phyloP scores from a whole-genome alignment of 176 grass and related monocot species.

The Puccinellia tenuiflora region DNA sequence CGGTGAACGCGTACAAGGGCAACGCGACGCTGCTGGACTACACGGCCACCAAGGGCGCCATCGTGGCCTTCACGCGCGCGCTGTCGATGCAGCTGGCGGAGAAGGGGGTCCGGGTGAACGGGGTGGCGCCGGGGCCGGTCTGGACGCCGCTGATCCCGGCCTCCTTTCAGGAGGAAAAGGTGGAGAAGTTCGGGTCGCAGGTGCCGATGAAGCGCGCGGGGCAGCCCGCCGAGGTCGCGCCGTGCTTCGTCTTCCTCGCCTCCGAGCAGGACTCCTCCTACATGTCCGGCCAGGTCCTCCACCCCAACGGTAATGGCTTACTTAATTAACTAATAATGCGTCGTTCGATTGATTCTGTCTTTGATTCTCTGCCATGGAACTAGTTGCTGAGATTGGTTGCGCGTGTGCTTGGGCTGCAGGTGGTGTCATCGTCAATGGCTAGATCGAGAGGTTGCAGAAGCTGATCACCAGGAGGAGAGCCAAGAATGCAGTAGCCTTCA shows the following conservation, averaged over 20 bases:
- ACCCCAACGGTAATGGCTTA: conserved; percentile 53
- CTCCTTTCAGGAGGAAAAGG: conserved; percentile 46
- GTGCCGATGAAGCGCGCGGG: conserved; percentile 57
- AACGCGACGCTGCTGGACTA: conserved; percentile 72
- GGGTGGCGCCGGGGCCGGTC: conserved; percentile 60
- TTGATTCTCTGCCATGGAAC: neutral
- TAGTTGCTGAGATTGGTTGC: neutral
- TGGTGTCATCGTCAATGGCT: neutral
- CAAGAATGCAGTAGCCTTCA: neutral
- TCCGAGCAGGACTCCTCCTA: conserved; percentile 61
- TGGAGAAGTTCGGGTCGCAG: conserved; percentile 46
- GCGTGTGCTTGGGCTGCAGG: neutral
- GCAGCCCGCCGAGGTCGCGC: conserved; percentile 60
- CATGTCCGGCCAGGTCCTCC: conserved; percentile 73
- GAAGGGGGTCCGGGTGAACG: conserved; percentile 55
- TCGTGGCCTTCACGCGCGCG: conserved; percentile 60
- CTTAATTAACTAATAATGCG: no score
- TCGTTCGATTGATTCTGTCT: neutral
- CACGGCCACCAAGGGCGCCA: conserved; percentile 77
- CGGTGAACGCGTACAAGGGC: conserved; percentile 80
- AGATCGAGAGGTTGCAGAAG: neutral
- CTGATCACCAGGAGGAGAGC: neutral
- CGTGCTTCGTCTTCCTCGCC: conserved; percentile 69
- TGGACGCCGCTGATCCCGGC: conserved; percentile 82
- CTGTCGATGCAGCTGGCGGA: conserved; percentile 53